phyloP scores from a whole-genome alignment of 768 basidiomycete genomes.

The Pleurotus tuber-regium region DNA sequence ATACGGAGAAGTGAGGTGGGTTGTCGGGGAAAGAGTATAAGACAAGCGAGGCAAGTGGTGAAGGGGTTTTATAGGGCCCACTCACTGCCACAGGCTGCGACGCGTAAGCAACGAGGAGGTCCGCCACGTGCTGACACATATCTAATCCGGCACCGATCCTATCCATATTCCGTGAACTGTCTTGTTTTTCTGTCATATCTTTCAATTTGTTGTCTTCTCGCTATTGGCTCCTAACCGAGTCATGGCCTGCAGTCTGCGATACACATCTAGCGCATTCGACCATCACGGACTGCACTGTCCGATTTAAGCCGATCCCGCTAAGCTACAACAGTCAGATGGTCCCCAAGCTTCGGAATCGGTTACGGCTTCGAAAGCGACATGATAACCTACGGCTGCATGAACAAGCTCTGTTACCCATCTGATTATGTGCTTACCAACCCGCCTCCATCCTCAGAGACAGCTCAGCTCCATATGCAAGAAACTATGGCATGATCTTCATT shows the following conservation, averaged over 20 bases:
- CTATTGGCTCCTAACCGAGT: not conserved
- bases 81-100: constrained; percentile 18
- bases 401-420: too few species aligned
- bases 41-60: constrained; percentile 8
- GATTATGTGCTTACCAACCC: too few species aligned
- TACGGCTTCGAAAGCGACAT: too few species aligned
- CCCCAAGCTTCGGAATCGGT: too few species aligned
- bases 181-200: constrained; percentile 16
- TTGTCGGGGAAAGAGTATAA: constrained; percentile 9
- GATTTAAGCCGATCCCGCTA: too few species aligned
- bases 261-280: not conserved
- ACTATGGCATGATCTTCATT: not conserved
- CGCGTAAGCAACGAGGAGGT: constrained; percentile 30
- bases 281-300: not conserved
- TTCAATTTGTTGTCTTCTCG: not conserved
- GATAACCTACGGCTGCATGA: too few species aligned
- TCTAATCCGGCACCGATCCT: constrained; percentile 15
- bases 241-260: too few species aligned
- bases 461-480: not conserved
- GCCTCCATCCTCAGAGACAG: too few species aligned
- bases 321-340: too few species aligned
- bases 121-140: constrained; percentile 9
- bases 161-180: constrained; percentile 10
- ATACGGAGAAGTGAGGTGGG: constrained; percentile 7
- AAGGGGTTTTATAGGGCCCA: constrained; percentile 17